Conservation (phyloP, 1,284 basidiomycete genomes). For the Fistulinella cinereoalba region DNA sequence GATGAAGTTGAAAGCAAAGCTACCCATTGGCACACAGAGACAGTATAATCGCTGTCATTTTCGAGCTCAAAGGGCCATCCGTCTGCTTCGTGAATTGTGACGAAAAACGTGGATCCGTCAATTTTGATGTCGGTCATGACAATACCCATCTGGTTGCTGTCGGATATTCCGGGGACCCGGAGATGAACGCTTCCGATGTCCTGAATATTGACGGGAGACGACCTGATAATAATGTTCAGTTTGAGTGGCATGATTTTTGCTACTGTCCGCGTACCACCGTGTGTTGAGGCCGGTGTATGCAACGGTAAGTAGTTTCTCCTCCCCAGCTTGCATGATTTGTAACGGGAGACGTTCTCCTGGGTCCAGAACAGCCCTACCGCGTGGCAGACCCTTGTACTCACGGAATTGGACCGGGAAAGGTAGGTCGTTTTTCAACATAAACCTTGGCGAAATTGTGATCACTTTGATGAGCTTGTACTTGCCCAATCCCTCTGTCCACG, state of each 20-base stretch:
- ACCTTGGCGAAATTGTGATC: slow-evolving; percentile 89
- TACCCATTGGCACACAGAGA: slow-evolving; percentile 80
- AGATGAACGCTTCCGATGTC: slow-evolving; percentile 88
- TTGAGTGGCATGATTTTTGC: neutral
- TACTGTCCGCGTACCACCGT: slow-evolving; percentile 60
- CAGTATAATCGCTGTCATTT: slow-evolving; percentile 79
- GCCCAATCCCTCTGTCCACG: slow-evolving; percentile 90
- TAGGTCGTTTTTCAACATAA: slow-evolving; percentile 86
- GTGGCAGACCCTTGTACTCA: slow-evolving; percentile 76
- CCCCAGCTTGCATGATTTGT: slow-evolving; percentile 64
- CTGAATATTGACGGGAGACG: slow-evolving; percentile 88
- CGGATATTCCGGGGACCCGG: slow-evolving; percentile 51
- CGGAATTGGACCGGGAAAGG: slow-evolving; percentile 73
- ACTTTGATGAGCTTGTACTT: slow-evolving; percentile 98
- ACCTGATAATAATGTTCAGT: slow-evolving; percentile 58
- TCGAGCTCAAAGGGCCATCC: slow-evolving; percentile 91
- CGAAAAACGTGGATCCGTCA: slow-evolving; percentile 87
- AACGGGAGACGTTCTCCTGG: slow-evolving; percentile 73
- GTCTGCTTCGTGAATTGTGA: slow-evolving; percentile 71
- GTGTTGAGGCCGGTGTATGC: slow-evolving; percentile 84
- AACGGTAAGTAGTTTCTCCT: slow-evolving; percentile 76
- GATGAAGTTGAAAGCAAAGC: slow-evolving; percentile 14
- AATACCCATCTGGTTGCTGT: slow-evolving; percentile 51
- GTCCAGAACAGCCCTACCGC: slow-evolving; percentile 64
- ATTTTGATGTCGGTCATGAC: slow-evolving; percentile 84